Base-by-base conservation (phyloP, 257 asterid species). In the Phtheirospermum japonicum region DNA sequence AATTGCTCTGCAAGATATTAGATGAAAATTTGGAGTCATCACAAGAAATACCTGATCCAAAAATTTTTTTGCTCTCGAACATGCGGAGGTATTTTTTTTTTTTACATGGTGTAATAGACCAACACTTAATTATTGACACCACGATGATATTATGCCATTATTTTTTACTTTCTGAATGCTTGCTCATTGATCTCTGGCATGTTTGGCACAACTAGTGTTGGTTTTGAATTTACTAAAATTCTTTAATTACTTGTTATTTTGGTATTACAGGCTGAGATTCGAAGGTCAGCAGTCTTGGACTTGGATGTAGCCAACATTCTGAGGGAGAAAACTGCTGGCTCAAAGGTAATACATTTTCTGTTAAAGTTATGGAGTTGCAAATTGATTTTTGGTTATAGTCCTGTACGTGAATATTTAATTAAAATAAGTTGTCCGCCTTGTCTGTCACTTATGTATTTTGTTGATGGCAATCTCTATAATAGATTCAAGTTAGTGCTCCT, bases 1-100 rank as follows among this genome's bases (percentile, higher is more conserved):
- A 82, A 69, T 50, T 76, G 19, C 82, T 92, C 53, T 74, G 89
- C 78, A 76, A 69, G 71, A 78, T 87, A 65, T 63, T 92, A 46
- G 86, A 76, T 66, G 85, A 85, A 28, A 80, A 76, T 72, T 70
- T 76, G 69, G 78, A 52, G 31, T 61, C 77, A 45, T 80, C 96
- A 57, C 55, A 56, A 62, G 85, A 77, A 67, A 63, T 73, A 36
- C 82, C 82, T 16, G 77, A 82, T 78, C 81, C 90, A 50, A 87
- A 80, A 73, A 37, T 42, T 72, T 80, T 83, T 86, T 89, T 71
- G 82, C 89, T 13, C 64, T 92, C 72, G 88, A 92, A 75, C 95
- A 92, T 80, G 83, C 94, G 5, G 85, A 79, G 96, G 99, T 89
- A 81, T n/a, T 59, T 49, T 67, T 74, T n/a, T n/a, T 50, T 45